Percentiles rank a stretch among this genome's conserved stretches.
These are phyloP conservation scores for Pachyrhizus erosus DNA, from an alignment of 306 rosid species.

Conservation along the genomic window DNA sequence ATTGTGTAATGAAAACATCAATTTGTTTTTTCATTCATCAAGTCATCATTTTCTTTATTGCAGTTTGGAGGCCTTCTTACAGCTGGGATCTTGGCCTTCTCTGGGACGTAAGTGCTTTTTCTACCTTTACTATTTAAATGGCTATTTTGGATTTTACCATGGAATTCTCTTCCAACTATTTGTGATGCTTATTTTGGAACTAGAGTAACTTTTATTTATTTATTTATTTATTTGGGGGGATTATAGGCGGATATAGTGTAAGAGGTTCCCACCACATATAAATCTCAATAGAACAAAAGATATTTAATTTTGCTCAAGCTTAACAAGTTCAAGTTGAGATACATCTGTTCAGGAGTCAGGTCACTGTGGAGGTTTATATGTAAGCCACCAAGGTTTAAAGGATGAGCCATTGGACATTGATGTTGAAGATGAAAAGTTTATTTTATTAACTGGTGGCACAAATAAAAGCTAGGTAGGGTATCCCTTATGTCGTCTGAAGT, in stretches of 20 bases:
- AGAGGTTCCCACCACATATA: too few species aligned
- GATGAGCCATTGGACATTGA: not conserved
- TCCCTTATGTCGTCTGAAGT: not conserved
- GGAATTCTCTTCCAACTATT: not conserved
- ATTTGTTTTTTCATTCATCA: not conserved
- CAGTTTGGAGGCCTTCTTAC: slow-evolving; percentile 96
- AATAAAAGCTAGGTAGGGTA: not conserved
- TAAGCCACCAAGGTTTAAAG: too few species aligned
- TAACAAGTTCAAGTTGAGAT: too few species aligned
- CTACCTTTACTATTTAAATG: slow-evolving; percentile 4
- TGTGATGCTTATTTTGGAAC: not conserved
- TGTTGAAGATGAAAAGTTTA: not conserved
- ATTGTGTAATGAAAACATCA: not conserved
- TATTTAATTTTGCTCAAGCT: too few species aligned
- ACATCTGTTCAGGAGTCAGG: too few species aligned
- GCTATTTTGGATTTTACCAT: not conserved
- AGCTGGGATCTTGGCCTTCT: slow-evolving; percentile 83
- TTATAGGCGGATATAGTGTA: too few species aligned
- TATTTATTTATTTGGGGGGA: not conserved
- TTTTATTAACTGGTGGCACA: not conserved
- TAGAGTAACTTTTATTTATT: not conserved
- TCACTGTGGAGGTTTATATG: too few species aligned
- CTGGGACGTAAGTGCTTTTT: slow-evolving; percentile 80
- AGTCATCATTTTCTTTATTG: slow-evolving; percentile 4
- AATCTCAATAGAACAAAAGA: too few species aligned